Evolutionary conservation across 2,329 filamentous ascomycete genomes (phyloP), one percentile per base, ranked within the genome.

Genomic region (Pseudopithomyces maydicus): DNA sequence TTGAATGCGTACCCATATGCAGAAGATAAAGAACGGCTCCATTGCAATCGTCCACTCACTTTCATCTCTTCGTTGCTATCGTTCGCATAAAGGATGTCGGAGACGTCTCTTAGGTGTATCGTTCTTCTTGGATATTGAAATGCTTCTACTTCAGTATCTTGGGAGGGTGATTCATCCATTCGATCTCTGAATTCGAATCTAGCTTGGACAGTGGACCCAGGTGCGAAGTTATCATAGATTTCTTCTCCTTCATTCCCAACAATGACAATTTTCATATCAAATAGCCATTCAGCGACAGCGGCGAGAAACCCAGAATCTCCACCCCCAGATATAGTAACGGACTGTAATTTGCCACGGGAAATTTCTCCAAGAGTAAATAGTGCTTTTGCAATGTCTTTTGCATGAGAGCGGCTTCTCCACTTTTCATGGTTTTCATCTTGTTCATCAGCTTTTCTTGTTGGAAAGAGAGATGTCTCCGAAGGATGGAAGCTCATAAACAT

Each of bases 261-360:
- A 20, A 51, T 51, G 22, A 33, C 36, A 42, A 51, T 51, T 12
- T 22, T 51, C 48, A 51, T 42, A 35, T 52, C 26, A 33, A 52
- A 52, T 2, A 52, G 17, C 38, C 39, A 52, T 36, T 52, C 39
- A 17, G 49, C 49, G 29, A 52, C 32, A 38, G 39, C 49, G 23
- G 49, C 49, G n/a, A 52, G 39, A 29, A 33, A 52, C 10, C 49
- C 49, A 6, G 20, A 4, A 22, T 43, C 49, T 36, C 39, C 49
- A 15, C 49, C 38, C n/a, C 49, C 49, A 35, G 22, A 11, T 3
- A 52, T 52, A 43, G 20, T 42, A 22, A 52, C 38, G 22, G 48
- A 52, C 36, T 43, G 20, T 19, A 43, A n/a, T 29, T 52, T 20
- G 15, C 15, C 23, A 14, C 36, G 22, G 32, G 49, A 43, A 6